Base-by-base conservation (phyloP, 495 filamentous ascomycete genomes). In the Chlorociboria aeruginascens region DNA sequence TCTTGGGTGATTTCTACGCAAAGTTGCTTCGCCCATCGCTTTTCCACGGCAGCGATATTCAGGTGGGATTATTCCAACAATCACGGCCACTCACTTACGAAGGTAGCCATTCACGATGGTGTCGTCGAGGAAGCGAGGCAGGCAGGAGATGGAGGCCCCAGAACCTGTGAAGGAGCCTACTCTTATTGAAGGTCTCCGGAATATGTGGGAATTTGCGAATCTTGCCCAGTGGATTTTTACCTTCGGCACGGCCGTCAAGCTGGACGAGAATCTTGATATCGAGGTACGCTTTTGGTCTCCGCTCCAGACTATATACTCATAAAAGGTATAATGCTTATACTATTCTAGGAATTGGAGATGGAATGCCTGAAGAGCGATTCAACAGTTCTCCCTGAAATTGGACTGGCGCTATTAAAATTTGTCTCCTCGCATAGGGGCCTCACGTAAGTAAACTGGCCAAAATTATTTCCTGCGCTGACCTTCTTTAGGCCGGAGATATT, bases 151-250 rank as follows among this genome's bases (percentile, higher is more conserved):
- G 65, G 79, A 69, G 38, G 50, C 54, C 59, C 59, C 58, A 28
- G 63, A 67, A 52, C 47, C 65, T 57, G 63, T 70, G 4, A 65
- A 77, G 52, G 71, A 78, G 53, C 61, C 62, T 39, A 68, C 66
- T 42, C 52, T 80, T 46, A 72, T 95, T 17, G 67, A 82, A 40
- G 78, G 72, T 52, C 72, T 98, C 49, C 73, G 90, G 41, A 92
- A 85, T 62, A 82, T 81, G 68, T 96, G 92, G 89, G 85, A 96
- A 63, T 95, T 98, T 65, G 86, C 92, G 40, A 89, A 87, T 60
- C 72, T 98, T 6, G 88, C 83, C 69, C 92, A 98, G 65, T 98
- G 86, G 69, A 83, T 96, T 45, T 79, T 79, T 56, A 75, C 88
- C 45, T 98, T 98, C 66, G 89, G 89, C 28, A 79, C 82, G 53